These are phyloP conservation scores for Kwoniella sp. DNA, from an alignment of 768 basidiomycete genomes.

Conservation along the genomic window DNA sequence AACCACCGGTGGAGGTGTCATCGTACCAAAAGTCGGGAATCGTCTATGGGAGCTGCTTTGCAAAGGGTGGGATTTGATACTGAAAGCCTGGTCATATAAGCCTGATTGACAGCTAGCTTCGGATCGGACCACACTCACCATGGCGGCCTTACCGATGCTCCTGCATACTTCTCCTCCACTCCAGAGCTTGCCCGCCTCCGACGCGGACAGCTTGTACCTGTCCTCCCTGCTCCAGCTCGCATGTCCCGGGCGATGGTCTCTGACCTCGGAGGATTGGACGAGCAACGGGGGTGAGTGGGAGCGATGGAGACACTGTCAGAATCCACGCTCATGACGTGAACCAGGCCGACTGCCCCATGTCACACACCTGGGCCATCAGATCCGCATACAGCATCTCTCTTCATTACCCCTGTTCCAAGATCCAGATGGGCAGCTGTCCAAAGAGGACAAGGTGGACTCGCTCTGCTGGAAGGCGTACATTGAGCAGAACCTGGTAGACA, in stretches of 20 bases:
- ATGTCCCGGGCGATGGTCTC: constrained; percentile 24
- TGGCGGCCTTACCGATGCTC: no score
- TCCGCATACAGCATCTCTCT: constrained; percentile 16
- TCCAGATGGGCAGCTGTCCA: constrained; percentile 19
- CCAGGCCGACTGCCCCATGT: constrained; percentile 36
- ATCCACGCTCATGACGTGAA: not conserved
- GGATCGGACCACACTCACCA: no score
- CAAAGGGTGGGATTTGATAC: no score
- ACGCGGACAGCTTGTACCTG: constrained; percentile 29
- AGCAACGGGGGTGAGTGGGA: constrained; percentile 23
- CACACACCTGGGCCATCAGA: constrained; percentile 24
- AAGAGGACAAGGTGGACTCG: constrained; percentile 20
- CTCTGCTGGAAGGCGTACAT: constrained; percentile 36
- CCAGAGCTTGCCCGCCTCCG: constrained; percentile 21
- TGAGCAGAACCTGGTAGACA: constrained; percentile 32
- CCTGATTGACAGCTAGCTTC: no score
- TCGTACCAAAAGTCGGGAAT: no score
- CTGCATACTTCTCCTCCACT: constrained; percentile 30
- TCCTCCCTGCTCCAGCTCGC: constrained; percentile 25
- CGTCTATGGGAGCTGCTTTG: no score
- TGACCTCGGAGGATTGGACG: constrained; percentile 17
- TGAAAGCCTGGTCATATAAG: no score
- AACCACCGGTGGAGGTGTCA: no score
- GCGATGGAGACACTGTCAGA: not conserved
- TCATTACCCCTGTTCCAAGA: constrained; percentile 23